phyloP scores from a whole-genome alignment of 164 flowering plant genomes.

The Stephania japonica region DNA sequence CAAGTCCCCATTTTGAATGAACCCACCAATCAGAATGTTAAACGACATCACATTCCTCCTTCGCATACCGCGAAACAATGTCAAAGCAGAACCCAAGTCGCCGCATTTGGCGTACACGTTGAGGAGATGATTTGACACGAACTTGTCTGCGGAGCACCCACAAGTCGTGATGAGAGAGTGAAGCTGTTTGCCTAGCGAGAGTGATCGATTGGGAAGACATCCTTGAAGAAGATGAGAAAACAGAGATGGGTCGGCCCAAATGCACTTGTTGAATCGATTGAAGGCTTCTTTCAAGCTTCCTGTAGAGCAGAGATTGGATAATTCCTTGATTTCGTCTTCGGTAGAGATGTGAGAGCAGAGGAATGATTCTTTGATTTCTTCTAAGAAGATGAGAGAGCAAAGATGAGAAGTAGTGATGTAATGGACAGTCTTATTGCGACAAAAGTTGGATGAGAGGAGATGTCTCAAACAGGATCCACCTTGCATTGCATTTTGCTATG shows the following conservation, averaged over 20 bases:
- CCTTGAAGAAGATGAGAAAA: constrained; percentile 49
- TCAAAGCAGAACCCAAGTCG: constrained; percentile 20
- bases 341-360: neutral
- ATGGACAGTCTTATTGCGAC: no score
- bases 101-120: constrained; percentile 55
- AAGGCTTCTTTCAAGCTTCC: constrained; percentile 50
- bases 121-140: constrained; percentile 53
- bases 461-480: no score
- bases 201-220: constrained; percentile 37
- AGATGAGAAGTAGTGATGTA: no score
- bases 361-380: no score
- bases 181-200: constrained; percentile 37
- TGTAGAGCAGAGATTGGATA: constrained; percentile 34
- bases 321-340: constrained; percentile 8
- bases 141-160: constrained; percentile 51
- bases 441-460: no score
- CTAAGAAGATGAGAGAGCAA: no score
- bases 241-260: constrained; percentile 45
- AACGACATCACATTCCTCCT: constrained; percentile 54
- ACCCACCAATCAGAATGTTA: constrained; percentile 58
- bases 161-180: constrained; percentile 48
- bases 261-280: constrained; percentile 24
- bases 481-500: no score
- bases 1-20: constrained; percentile 43
- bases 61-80: constrained; percentile 44